These are phyloP conservation scores for Chytriomyces sp. DNA, from an alignment of 192 early-diverging fungal genomes.

Conservation along the genomic window DNA sequence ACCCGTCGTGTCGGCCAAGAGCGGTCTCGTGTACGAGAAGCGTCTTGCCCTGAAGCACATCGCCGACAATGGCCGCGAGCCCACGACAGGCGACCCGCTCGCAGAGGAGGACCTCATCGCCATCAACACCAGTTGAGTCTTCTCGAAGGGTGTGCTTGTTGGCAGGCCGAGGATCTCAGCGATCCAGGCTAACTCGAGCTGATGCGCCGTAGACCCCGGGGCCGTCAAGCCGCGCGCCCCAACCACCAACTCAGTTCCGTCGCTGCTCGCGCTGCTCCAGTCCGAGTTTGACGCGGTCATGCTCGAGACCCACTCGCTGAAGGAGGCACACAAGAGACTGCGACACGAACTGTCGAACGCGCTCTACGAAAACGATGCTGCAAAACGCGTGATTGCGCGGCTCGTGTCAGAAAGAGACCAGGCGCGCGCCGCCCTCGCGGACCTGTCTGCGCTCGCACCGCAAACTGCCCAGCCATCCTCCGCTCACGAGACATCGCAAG, in stretches of 20 bases:
- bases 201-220: constrained; percentile 35
- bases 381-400: constrained; percentile 91
- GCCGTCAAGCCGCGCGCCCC: constrained; percentile 86
- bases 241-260: constrained; percentile 87
- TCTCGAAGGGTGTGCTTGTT: not conserved
- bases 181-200: not conserved
- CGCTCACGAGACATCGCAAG: not conserved
- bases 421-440: constrained; percentile 64
- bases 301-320: constrained; percentile 90
- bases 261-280: constrained; percentile 83
- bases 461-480: not conserved
- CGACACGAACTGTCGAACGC: constrained; percentile 92
- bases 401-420: constrained; percentile 89
- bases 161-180: not conserved
- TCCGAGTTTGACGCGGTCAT: constrained; percentile 97
- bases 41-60: constrained; percentile 87
- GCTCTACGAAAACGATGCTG: constrained; percentile 95
- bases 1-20: constrained; percentile 86
- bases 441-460: constrained; percentile 27
- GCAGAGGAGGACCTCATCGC: constrained; percentile 72
- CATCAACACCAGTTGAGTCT: constrained; percentile 57
- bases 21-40: constrained; percentile 86
- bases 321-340: constrained; percentile 87
- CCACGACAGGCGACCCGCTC: constrained; percentile 73
- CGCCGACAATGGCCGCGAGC: constrained; percentile 79